Evolutionary conservation across 2,329 filamentous ascomycete species (phyloP).

Genomic region (Diplodia mutila): DNA sequence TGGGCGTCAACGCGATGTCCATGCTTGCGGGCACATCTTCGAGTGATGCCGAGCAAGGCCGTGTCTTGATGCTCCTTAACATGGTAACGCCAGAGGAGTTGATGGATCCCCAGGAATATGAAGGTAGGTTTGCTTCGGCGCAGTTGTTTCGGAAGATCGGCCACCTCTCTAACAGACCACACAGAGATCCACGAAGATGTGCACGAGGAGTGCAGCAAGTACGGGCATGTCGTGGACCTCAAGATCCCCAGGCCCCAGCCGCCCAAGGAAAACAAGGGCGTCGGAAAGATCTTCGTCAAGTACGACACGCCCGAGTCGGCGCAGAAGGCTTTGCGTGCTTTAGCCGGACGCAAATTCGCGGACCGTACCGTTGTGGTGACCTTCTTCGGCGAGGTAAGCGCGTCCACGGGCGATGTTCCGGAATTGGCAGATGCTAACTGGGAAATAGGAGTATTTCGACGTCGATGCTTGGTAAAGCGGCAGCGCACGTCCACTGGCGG

Average conservation of each 20-base stretch:
- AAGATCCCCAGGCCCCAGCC: slow-evolving; percentile 89
- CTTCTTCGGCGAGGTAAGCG: slow-evolving; percentile 84
- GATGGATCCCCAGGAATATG: slow-evolving; percentile 91
- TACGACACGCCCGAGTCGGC: slow-evolving; percentile 79
- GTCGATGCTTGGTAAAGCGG: slow-evolving; percentile 28
- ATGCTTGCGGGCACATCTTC: slow-evolving; percentile 92
- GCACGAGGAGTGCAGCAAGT: slow-evolving; percentile 89
- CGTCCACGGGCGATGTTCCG: not conserved
- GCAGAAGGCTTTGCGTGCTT: slow-evolving; percentile 80
- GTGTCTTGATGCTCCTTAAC: slow-evolving; percentile 91
- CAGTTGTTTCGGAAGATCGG: slow-evolving; percentile 13
- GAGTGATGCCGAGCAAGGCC: slow-evolving; percentile 74
- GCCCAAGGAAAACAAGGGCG: slow-evolving; percentile 81
- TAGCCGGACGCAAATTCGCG: slow-evolving; percentile 94
- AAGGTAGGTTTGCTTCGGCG: slow-evolving; percentile 63
- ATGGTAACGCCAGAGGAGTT: slow-evolving; percentile 98
- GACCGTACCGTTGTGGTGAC: slow-evolving; percentile 96
- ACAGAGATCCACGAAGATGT: slow-evolving; percentile 96
- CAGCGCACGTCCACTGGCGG: not conserved
- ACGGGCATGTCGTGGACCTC: slow-evolving; percentile 79
- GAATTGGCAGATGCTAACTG: slow-evolving; percentile 5
- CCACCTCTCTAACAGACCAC: slow-evolving; percentile 41
- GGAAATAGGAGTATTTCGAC: slow-evolving; percentile 28
- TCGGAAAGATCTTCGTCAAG: slow-evolving; percentile 98
- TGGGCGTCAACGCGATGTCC: slow-evolving; percentile 96